These are phyloP conservation scores for Pichia sp. DNA, from an alignment of 1,139 yeast species.

Conservation along the genomic window DNA sequence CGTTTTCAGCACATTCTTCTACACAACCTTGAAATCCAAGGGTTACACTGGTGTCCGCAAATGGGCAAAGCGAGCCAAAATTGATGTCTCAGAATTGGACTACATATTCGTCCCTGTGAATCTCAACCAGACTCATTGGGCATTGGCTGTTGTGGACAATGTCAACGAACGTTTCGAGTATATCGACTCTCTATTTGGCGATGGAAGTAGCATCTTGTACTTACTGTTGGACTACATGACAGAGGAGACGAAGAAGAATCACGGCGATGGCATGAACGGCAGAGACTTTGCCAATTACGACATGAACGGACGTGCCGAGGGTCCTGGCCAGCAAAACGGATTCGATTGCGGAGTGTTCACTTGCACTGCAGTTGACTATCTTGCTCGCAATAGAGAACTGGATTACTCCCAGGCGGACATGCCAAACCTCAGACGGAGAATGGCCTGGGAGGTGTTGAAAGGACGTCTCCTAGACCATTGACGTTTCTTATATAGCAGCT, in stretches of 20 bases:
- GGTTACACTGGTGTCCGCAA: slow-evolving; percentile 82
- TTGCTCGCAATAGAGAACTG: slow-evolving; percentile 47
- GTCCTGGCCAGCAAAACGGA: slow-evolving; percentile 89
- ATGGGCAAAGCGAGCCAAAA: slow-evolving; percentile 85
- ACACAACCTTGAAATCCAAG: slow-evolving; percentile 58
- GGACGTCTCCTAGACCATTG: slow-evolving; percentile 23
- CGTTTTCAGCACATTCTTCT: slow-evolving; percentile 86
- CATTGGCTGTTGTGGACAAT: slow-evolving; percentile 75
- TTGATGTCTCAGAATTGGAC: slow-evolving; percentile 60
- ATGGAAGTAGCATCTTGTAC: slow-evolving; percentile 53
- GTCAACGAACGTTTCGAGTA: slow-evolving; percentile 54
- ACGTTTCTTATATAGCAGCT: neutral
- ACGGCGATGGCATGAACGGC: slow-evolving; percentile 35
- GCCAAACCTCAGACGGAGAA: slow-evolving; percentile 59
- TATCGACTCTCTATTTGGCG: slow-evolving; percentile 71
- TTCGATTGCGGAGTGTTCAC: slow-evolving; percentile 95
- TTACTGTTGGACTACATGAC: slow-evolving; percentile 56
- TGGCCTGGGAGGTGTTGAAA: slow-evolving; percentile 51
- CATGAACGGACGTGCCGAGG: slow-evolving; percentile 37
- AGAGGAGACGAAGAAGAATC: slow-evolving; percentile 48
- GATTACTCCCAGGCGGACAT: slow-evolving; percentile 68
- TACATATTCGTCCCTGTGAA: slow-evolving; percentile 80
- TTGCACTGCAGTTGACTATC: slow-evolving; percentile 67
- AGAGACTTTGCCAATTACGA: slow-evolving; percentile 36
- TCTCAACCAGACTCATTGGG: slow-evolving; percentile 86